These are phyloP conservation scores for Arabidopsis arenosa DNA, from an alignment of 345 rosid species.

Conservation along the genomic window DNA sequence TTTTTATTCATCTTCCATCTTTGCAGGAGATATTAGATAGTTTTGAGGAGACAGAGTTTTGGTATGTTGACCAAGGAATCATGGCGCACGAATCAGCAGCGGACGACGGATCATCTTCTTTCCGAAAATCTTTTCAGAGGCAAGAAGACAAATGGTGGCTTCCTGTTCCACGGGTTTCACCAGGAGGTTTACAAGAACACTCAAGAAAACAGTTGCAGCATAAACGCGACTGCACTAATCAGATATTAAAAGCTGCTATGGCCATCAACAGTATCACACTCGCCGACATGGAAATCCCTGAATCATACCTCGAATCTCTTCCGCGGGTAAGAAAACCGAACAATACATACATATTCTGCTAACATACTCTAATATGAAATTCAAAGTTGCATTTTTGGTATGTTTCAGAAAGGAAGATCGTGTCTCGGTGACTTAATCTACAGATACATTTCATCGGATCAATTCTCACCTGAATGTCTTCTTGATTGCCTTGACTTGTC, in stretches of 20 bases:
- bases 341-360: neutral
- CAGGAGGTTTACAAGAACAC: slow-evolving; percentile 75
- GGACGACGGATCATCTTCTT: slow-evolving; percentile 79
- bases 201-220: slow-evolving; percentile 87
- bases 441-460: slow-evolving; percentile 81
- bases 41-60: slow-evolving; percentile 79
- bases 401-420: slow-evolving; percentile 81
- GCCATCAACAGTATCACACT: slow-evolving; percentile 86
- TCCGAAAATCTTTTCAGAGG: slow-evolving; percentile 74
- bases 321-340: slow-evolving; percentile 66
- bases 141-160: slow-evolving; percentile 99
- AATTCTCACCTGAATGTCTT: slow-evolving; percentile 82
- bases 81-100: slow-evolving; percentile 72
- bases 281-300: slow-evolving; percentile 91
- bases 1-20: slow-evolving; percentile 12
- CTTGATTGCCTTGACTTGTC: slow-evolving; percentile 92
- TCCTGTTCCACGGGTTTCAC: slow-evolving; percentile 87
- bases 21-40: slow-evolving; percentile 88
- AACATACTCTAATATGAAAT: neutral
- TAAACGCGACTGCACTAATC: slow-evolving; percentile 93
- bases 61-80: slow-evolving; percentile 97
- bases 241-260: slow-evolving; percentile 97
- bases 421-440: slow-evolving; percentile 87
- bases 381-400: slow-evolving; percentile 9
- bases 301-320: slow-evolving; percentile 79